Conservation (phyloP, 768 basidiomycete genomes). For the Naganishia kalamii region DNA sequence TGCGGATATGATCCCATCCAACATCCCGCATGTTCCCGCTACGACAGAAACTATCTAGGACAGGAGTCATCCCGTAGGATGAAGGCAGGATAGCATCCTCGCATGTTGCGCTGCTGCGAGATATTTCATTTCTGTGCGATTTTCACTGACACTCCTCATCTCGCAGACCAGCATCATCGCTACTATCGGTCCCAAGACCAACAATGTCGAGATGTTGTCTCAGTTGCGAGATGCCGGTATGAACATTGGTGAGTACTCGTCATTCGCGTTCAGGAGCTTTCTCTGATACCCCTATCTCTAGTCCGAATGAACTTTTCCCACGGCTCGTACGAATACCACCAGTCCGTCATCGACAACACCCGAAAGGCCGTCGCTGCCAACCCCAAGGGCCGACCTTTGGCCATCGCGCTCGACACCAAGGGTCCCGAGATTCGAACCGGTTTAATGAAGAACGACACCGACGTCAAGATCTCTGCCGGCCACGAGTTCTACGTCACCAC, state of each 20-base stretch:
- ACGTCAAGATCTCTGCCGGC: slow-evolving; percentile 79
- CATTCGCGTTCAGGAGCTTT: too few species aligned
- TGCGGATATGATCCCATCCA: too few species aligned
- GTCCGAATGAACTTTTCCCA: slow-evolving; percentile 99
- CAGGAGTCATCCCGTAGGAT: background rate
- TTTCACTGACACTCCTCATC: background rate
- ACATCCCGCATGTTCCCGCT: too few species aligned
- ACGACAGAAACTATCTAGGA: too few species aligned
- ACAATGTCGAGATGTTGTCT: slow-evolving; percentile 77
- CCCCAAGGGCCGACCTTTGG: slow-evolving; percentile 77
- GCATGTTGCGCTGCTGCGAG: background rate
- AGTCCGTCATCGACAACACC: slow-evolving; percentile 97
- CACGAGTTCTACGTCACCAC: slow-evolving; percentile 90
- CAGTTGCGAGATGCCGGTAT: slow-evolving; percentile 85
- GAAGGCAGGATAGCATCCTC: background rate
- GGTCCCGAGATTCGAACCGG: slow-evolving; percentile 99
- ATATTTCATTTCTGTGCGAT: too few species aligned
- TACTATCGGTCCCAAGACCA: slow-evolving; percentile 98
- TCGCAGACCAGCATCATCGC: slow-evolving; percentile 90
- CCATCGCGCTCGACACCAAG: slow-evolving; percentile 98
- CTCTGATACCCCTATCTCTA: too few species aligned
- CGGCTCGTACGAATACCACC: slow-evolving; percentile 96
- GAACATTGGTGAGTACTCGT: slow-evolving; percentile 72
- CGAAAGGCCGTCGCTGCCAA: slow-evolving; percentile 72
- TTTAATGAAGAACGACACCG: slow-evolving; percentile 73